Conservation (phyloP, 2,329 filamentous ascomycete genomes). For the Ophiocordyceps camponoti-saundersi region DNA sequence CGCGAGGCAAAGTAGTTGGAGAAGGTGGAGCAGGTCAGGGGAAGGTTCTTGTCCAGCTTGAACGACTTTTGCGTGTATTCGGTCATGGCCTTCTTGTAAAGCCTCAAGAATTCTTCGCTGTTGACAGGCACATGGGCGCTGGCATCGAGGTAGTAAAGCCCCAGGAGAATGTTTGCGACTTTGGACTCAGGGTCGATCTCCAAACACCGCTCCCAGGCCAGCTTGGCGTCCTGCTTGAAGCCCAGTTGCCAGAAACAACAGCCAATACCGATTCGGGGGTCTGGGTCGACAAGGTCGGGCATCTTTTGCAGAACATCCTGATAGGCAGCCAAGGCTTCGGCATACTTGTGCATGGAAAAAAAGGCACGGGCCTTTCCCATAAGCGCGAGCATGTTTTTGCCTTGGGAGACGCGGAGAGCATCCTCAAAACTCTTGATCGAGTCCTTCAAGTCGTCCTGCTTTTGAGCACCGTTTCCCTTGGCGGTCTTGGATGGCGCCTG, state of each 20-base stretch:
- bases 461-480: conserved; percentile 52
- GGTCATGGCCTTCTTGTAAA: conserved; percentile 90
- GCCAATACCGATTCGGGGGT: conserved; percentile 89
- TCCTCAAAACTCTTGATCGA: conserved; percentile 93
- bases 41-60: conserved; percentile 81
- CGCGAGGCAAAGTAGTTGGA: conserved; percentile 76
- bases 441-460: conserved; percentile 63
- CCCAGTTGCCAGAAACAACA: conserved; percentile 96
- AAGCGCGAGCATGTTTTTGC: conserved; percentile 80
- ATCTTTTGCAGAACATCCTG: conserved; percentile 76
- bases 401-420: conserved; percentile 66
- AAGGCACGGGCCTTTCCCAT: conserved; percentile 78
- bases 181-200: conserved; percentile 74
- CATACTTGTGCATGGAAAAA: conserved; percentile 74
- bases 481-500: conserved; percentile 57
- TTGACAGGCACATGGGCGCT: conserved; percentile 70
- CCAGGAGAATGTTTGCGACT: conserved; percentile 76
- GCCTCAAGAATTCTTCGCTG: conserved; percentile 64
- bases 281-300: conserved; percentile 77
- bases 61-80: conserved; percentile 88
- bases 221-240: conserved; percentile 80
- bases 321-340: conserved; percentile 68
- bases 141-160: conserved; percentile 74
- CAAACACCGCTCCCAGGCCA: conserved; percentile 75
- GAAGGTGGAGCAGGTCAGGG: conserved; percentile 80